phyloP scores from a whole-genome alignment of 2,329 filamentous ascomycete species.

The Phyllosticta citrichinensis region DNA sequence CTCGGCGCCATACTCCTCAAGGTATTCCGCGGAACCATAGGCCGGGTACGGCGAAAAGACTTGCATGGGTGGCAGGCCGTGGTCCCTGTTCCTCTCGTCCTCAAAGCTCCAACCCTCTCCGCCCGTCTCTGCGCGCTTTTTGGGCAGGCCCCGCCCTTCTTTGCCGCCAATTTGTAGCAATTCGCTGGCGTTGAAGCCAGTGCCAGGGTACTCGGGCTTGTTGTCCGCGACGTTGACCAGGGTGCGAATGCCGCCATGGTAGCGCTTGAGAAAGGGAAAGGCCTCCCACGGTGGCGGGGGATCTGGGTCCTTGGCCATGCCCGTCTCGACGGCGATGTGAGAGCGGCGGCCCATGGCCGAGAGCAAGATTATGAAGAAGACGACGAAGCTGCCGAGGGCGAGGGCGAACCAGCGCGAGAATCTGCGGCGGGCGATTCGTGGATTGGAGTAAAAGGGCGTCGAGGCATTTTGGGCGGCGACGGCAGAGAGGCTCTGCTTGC shows the following conservation, averaged over 20 bases:
- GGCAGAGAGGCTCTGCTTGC: conserved; percentile 16
- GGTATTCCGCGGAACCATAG: conserved; percentile 49
- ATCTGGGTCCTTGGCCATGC: conserved; percentile 49
- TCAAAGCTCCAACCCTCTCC: conserved; percentile 20
- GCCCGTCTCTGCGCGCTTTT: conserved; percentile 17
- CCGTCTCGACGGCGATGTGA: conserved; percentile 42
- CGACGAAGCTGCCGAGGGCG: conserved; percentile 55
- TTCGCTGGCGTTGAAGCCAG: conserved; percentile 38
- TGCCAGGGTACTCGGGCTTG: conserved; percentile 70
- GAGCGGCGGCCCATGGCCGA: conserved; percentile 58
- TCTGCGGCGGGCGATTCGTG: conserved; percentile 26
- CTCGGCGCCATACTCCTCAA: conserved; percentile 41
- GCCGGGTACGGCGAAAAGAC: conserved; percentile 60
- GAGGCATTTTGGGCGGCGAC: conserved; percentile 14
- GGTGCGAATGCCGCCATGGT: conserved; percentile 77
- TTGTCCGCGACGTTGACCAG: conserved; percentile 58
- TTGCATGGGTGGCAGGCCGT: conserved; percentile 24
- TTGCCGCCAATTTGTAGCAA: conserved; percentile 6
- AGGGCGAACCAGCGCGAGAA: conserved; percentile 72
- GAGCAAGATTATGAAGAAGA: conserved; percentile 69
- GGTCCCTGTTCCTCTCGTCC: conserved; percentile 14
- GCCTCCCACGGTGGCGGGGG: conserved; percentile 72
- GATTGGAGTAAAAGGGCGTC: not conserved
- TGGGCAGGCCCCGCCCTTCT: conserved; percentile 20
- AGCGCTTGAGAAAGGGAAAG: conserved; percentile 76